Conservation (phyloP, 2,329 filamentous ascomycete species). For the Fulvia fulva region DNA sequence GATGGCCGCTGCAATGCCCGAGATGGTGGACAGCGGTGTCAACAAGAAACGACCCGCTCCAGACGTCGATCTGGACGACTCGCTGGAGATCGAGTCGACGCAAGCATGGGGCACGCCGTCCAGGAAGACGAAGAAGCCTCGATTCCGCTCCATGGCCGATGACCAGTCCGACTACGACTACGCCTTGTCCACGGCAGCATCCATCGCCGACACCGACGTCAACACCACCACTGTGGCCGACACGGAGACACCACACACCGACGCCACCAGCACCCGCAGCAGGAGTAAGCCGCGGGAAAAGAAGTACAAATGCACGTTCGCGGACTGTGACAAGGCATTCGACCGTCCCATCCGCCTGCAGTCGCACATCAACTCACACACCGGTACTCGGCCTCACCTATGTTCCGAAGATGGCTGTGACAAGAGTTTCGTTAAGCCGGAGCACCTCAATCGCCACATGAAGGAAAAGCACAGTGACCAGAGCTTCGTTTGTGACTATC, state of each 20-base stretch:
- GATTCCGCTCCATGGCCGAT: conserved; percentile 6
- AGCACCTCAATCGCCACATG: conserved; percentile 80
- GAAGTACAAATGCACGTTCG: conserved; percentile 70
- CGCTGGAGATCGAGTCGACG: not conserved
- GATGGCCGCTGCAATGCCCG: not conserved
- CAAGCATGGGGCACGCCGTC: not conserved
- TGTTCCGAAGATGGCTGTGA: conserved; percentile 68
- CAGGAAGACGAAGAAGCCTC: conserved; percentile 6
- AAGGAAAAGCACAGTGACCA: conserved; percentile 75
- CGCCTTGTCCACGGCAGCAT: conserved; percentile 10
- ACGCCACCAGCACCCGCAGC: conserved; percentile 20
- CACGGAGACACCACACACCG: conserved; percentile 19
- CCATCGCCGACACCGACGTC: conserved; percentile 10
- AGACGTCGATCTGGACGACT: not conserved
- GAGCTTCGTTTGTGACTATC: conserved; percentile 65
- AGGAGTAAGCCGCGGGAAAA: conserved; percentile 56
- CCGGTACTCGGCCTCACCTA: conserved; percentile 73
- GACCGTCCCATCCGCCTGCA: conserved; percentile 78
- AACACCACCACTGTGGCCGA: conserved; percentile 14
- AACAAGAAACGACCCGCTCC: conserved; percentile 4
- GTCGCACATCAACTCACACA: conserved; percentile 79
- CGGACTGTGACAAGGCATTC: conserved; percentile 75
- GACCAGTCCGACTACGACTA: conserved; percentile 5
- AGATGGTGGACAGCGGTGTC: not conserved
- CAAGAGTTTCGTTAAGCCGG: conserved; percentile 81